Evolutionary conservation across 2,329 filamentous ascomycete species (phyloP).

Genomic region (Juglanconis oblonga): DNA sequence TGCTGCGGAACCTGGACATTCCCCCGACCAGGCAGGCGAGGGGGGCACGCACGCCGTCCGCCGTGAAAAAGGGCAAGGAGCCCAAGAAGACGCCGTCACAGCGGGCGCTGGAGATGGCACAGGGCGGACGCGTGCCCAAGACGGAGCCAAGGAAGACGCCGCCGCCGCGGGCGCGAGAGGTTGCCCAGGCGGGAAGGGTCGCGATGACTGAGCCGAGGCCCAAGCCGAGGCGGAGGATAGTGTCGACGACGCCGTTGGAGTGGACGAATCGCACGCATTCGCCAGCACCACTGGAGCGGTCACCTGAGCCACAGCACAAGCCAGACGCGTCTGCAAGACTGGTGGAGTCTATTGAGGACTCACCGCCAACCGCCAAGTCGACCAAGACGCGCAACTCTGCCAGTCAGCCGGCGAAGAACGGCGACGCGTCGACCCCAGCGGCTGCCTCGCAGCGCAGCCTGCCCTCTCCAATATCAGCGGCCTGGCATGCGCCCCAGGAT

Average conservation of each 20-base stretch:
- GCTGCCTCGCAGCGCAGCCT: neutral
- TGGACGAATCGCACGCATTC: neutral
- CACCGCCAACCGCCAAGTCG: neutral
- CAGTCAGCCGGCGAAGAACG: neutral
- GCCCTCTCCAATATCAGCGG: neutral
- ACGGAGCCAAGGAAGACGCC: neutral
- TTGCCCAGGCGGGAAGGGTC: neutral
- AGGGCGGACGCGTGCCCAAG: neutral
- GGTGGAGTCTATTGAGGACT: neutral
- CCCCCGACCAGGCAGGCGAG: no score
- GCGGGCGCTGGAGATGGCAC: conserved; percentile 6
- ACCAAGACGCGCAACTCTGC: neutral
- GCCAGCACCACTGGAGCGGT: neutral
- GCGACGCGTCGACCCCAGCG: neutral
- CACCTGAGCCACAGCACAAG: neutral
- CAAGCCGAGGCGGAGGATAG: neutral
- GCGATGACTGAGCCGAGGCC: neutral
- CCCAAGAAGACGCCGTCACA: conserved; percentile 10
- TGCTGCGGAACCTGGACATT: neutral
- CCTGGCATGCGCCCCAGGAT: neutral
- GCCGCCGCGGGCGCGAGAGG: neutral
- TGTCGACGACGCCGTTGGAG: neutral
- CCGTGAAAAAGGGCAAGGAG: neutral
- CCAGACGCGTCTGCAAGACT: neutral
- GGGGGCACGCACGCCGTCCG: neutral